phyloP scores from a whole-genome alignment of 1,284 basidiomycete species.

The Fomitopsis schrenkii region DNA sequence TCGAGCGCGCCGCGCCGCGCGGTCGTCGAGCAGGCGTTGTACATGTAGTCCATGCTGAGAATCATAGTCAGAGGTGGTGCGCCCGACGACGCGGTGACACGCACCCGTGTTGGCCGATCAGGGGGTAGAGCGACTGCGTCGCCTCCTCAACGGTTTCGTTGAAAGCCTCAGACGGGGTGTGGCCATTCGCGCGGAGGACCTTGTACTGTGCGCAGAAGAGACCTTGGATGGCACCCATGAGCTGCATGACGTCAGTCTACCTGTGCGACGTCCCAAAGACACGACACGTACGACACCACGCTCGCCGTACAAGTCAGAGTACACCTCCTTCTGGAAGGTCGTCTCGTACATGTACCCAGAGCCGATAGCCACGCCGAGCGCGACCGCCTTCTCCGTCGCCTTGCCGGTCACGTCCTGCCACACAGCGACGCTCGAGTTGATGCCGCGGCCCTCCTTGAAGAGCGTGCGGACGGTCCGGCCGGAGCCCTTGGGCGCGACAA shows the following conservation, averaged over 20 bases:
- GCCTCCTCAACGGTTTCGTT: conserved; percentile 99
- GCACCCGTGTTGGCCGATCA: conserved; percentile 92
- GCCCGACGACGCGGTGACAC: conserved; percentile 15
- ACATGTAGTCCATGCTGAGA: conserved; percentile 98
- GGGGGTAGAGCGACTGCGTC: conserved; percentile 95
- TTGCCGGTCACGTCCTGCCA: conserved; percentile 96
- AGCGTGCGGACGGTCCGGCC: conserved; percentile 98
- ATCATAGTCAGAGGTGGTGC: conserved; percentile 4
- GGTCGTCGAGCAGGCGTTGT: conserved; percentile 97
- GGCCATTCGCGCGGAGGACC: conserved; percentile 97
- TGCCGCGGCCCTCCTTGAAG: conserved; percentile 99
- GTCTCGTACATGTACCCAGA: conserved; percentile 99
- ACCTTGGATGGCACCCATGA: conserved; percentile 99
- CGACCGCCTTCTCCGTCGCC: conserved; percentile 96
- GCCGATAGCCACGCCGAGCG: conserved; percentile 92
- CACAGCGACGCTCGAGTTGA: conserved; percentile 88
- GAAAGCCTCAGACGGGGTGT: conserved; percentile 97
- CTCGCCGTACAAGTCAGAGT: conserved; percentile 99
- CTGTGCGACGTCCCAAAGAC: neutral
- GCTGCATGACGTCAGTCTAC: conserved; percentile 36
- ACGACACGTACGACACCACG: conserved; percentile 85
- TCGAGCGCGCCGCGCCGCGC: conserved; percentile 98
- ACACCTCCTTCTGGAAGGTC: conserved; percentile 99
- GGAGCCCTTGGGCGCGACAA: conserved; percentile 98
- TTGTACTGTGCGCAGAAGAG: conserved; percentile 99